Evolutionary conservation across 176 grass and related monocot species (phyloP), one percentile per base, ranked within the genome.

Genomic region (Triticum monococcum): DNA sequence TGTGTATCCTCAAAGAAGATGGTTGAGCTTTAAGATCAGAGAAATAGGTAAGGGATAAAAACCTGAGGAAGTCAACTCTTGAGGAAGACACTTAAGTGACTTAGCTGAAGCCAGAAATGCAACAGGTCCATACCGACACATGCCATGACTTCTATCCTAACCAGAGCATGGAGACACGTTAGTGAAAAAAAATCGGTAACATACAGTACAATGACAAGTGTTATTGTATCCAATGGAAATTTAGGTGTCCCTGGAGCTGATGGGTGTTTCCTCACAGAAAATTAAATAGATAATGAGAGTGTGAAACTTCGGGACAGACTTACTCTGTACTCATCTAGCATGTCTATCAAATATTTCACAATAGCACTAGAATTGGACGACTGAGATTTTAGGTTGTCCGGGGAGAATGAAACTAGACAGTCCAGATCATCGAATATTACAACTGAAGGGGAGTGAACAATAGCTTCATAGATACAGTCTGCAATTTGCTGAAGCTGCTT

Each of bases 341-440:
- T 76, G 82, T 98, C 91, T 35, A 50, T 54, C n/a, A 98, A 83
- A 86, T 86, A 95, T 83, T 84, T 88, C 30, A 89, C 85, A 46
- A 95, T 26, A 79, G 91, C 85, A 81, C 83, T 84, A 67, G 91
- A 93, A 91, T 68, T 88, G 54, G 93, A 91, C 11, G 75, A 77
- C 23, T 95, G 91, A 77, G 93, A 91, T 37, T 83, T 84, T 76
- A 82, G 91, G 38, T 89, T 86, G 81, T 92, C 89, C 31, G 90
- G 92, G 54, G 93, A 93, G 80, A 83, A 85, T 61, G 91, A 92
- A 77, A 98, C 81, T 74, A 94, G 35, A 60, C 80, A 86, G 81
- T 95, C 90, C 68, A 98, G 78, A 91, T 95, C 89, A 61, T 98
- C 96, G 92, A 98, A 98, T 93, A 95, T 79, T 68, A 98, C 78